These are phyloP conservation scores for Ascoidea asiatica DNA, from an alignment of 805 yeast species.

Conservation along the genomic window DNA sequence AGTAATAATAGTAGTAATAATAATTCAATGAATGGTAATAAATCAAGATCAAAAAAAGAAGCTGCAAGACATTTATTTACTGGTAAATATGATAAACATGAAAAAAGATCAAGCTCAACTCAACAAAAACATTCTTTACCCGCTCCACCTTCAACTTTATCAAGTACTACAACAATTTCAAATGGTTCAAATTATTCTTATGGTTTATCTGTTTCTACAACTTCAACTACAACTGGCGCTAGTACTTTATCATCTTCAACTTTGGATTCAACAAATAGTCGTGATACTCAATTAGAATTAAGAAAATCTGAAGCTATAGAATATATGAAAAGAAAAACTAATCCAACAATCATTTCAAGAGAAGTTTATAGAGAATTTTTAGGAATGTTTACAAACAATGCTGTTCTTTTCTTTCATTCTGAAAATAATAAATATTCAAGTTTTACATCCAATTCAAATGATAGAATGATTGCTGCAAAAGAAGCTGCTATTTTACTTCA, in stretches of 20 bases:
- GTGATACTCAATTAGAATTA: conserved; percentile 1
- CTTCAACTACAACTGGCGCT: not conserved
- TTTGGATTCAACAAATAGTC: not conserved
- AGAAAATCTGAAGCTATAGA: conserved; percentile 2
- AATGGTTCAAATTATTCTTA: not conserved
- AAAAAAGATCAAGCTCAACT: not conserved
- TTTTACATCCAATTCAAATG: conserved; percentile 4
- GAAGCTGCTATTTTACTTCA: conserved; percentile 1
- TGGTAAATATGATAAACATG: not conserved
- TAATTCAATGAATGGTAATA: too few relatives aligned
- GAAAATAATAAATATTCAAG: not conserved
- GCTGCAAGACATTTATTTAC: conserved; percentile 1
- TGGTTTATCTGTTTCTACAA: not conserved
- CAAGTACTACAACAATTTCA: not conserved
- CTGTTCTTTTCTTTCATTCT: conserved; percentile 6
- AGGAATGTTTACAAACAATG: conserved; percentile 5
- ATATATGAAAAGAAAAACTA: conserved; percentile 6
- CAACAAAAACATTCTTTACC: not conserved
- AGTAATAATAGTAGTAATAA: too few relatives aligned
- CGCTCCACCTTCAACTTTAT: not conserved
- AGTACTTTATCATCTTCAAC: not conserved
- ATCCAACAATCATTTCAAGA: conserved; percentile 8
- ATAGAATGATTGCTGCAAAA: conserved; percentile 1
- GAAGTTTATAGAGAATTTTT: conserved; percentile 9
- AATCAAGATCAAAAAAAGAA: conserved; percentile 2